Base-by-base conservation (phyloP, 2,329 filamentous ascomycete genomes). In the Daldinia sp. region DNA sequence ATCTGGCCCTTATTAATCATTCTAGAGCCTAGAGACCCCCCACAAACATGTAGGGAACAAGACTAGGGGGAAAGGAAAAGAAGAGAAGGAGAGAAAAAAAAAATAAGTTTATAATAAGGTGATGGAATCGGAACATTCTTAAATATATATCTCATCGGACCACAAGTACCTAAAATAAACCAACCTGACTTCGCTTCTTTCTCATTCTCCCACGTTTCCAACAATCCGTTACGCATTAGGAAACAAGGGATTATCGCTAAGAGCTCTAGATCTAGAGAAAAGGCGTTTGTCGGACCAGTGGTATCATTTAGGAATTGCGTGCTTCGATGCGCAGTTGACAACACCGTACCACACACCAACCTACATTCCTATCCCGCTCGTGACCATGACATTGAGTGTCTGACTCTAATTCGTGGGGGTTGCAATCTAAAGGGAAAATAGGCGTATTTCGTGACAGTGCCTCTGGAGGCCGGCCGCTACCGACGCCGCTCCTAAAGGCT, bases 271-370 rank as follows among this genome's bases (percentile, higher is more conserved):
- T 63, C 56, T 37, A 45, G 25, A 53, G 30, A 53, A 54, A 37
- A 32, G 17, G 39, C 37, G 37, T 50, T 49, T 56, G 13, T 50
- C 61, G 56, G 45, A 55, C 58, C 62, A 59, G 64, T 68, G 60
- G 65, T 63, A 67, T 64, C 48, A 48, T 43, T 30, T 23, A 54
- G 34, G 8, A 39, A 70, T 72, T 71, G 68, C 70, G 70, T 70
- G 70, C 70, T 72, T 65, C 58, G 49, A 48, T 55, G 45, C 60
- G 13, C 52, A 51, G 53, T 64, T 64, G 63, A 63, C 61, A 53
- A 66, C 55, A 62, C 27, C 57, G 37, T 66, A 61, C 66, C 61
- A 64, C 59, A 55, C 53, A 39, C 43, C 57, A 55, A 47, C 29
- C 56, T 41, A 21, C 48, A 43, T 34, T 51, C 23, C 49, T 59